Evolutionary conservation across 2,329 filamentous ascomycete species (phyloP), one percentile per base, ranked within the genome.

Genomic region (Aureobasidium pullulans): DNA sequence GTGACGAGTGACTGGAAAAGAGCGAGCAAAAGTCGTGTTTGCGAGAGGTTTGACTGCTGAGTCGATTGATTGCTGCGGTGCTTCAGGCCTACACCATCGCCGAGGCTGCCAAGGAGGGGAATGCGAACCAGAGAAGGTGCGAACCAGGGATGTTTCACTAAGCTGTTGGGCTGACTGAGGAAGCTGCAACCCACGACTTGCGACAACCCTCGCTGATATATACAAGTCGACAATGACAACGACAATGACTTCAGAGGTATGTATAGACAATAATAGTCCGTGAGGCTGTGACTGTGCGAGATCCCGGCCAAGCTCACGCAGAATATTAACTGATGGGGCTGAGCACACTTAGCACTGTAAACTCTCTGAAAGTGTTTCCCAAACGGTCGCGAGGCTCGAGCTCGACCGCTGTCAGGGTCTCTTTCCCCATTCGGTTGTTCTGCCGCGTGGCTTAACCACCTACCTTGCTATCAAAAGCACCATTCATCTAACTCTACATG

Each of bases 241-340:
- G 23, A 23, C 23, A 23, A 23, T 23, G 23, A 23, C 23, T 23
- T 23, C 23, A 23, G 23, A 23, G 23, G 23, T 23, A 23, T 23
- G 23, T 49, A 37, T 49, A 49, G 19, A 49, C 16, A 49, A 23
- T 9, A 49, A 37, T 13, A 40, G 36, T 52, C 23, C 36, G 48
- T 52, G 48, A 52, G 48, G 48, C 48, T 52, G 23, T 52, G 48
- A 52, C 34, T 36, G 47, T 49, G 47, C 32, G 47, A 49, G 32
- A 28, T 36, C 7, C 32, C 32, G 47, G 47, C 47, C 47, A 49
- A 28, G 36, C 36, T 29, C 36, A 40, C 23, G 23, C 23, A 23
- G 23, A 52, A 39, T 19, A 36, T 36, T 19, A 4, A 40, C 19
- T 39, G 28, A 29, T 19, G 48, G 34, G 48, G 48, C 48, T 34